A percentile compares a stretch with the other conserved stretches of the same genome.
Conservation (phyloP, 129 eudicot genomes). For the Sambucus nigra region DNA sequence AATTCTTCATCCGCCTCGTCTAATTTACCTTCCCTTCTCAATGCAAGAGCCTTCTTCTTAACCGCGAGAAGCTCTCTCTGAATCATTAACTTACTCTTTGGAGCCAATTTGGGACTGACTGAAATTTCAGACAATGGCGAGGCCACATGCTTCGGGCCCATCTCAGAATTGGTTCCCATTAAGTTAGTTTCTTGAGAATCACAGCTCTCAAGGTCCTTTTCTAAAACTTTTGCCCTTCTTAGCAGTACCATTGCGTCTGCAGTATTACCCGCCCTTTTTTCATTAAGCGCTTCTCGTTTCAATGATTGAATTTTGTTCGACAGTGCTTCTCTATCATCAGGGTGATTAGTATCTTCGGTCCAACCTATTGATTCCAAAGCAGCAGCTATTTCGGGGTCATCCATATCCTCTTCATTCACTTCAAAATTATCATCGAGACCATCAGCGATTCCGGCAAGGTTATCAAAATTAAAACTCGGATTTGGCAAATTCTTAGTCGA, state of each 20-base stretch:
- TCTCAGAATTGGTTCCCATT: neutral
- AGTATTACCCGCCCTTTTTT: constrained; percentile 66
- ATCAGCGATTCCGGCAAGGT: constrained; percentile 35
- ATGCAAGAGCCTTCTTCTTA: constrained; percentile 79
- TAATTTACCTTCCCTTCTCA: constrained; percentile 69
- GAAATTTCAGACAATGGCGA: no score
- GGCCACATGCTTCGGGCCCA: no score
- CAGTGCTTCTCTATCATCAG: constrained; percentile 27
- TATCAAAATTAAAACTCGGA: constrained; percentile 34
- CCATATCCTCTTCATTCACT: constrained; percentile 69
- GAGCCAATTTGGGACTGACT: constrained; percentile 23
- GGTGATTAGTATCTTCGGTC: constrained; percentile 43
- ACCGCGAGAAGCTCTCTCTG: constrained; percentile 79
- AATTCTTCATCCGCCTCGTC: constrained; percentile 86
- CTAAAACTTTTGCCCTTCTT: constrained; percentile 60
- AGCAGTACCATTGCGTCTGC: constrained; percentile 56
- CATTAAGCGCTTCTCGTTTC: constrained; percentile 54
- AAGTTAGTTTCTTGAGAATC: constrained; percentile 21
- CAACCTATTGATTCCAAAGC: constrained; percentile 90
- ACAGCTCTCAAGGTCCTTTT: constrained; percentile 32
- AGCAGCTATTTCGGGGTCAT: constrained; percentile 72
- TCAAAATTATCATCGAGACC: constrained; percentile 55
- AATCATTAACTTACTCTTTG: constrained; percentile 52
- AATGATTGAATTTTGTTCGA: constrained; percentile 49
- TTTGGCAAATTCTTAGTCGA: constrained; percentile 29